Base-by-base conservation (phyloP, 2,329 filamentous ascomycete genomes). In the Dactylellina drechsleri region DNA sequence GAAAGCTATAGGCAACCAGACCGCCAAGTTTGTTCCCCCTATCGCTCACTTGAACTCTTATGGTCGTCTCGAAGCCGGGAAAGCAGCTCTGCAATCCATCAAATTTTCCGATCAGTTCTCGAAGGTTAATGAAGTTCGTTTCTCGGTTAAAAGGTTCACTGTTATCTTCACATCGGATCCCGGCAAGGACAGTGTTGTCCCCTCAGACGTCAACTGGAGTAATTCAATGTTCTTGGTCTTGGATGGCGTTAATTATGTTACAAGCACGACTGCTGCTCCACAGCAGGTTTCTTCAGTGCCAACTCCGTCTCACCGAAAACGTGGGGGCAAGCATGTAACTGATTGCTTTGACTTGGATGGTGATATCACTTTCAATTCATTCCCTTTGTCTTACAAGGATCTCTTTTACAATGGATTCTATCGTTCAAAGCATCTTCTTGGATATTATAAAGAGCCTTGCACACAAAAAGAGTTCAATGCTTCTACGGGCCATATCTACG, bases 41-140 rank as follows among this genome's bases (percentile, higher is more conserved):
- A 64, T 57, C 12, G 62, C 70, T 23, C 62, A 49, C 18, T 52
- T 74, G 41, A 74, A 74, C 23, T n/a, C 4, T 16, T 4, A 52
- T 8, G 62, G 62, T 10, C 70, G 70, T 4, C 70, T 74, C 16
- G 70, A 74, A 20, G 70, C 70, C 15, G 70, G 70, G 5, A 74
- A 59, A 40, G 70, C 70, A 1, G 3, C 41, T 12, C 56, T 74
- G 1, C 56, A 74, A 31, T 16, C n/a, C 12, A 16, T 67, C 18
- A 36, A 13, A 13, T 64, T 74, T 16, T 16, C 50, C 6, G 28
- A 49, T 0, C 3, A 16, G 0, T 74, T 67, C n/a, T 20, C 40
- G 13, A 15, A 58, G 0, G 15, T 74, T 7, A 18, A 13, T 0
- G 56, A 50, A 4, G 2, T 74, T n/a, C 41, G 23, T 8, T 67